These are phyloP conservation scores for Oryza australiensis DNA, from an alignment of 176 grass and related monocot species.

Conservation along the genomic window DNA sequence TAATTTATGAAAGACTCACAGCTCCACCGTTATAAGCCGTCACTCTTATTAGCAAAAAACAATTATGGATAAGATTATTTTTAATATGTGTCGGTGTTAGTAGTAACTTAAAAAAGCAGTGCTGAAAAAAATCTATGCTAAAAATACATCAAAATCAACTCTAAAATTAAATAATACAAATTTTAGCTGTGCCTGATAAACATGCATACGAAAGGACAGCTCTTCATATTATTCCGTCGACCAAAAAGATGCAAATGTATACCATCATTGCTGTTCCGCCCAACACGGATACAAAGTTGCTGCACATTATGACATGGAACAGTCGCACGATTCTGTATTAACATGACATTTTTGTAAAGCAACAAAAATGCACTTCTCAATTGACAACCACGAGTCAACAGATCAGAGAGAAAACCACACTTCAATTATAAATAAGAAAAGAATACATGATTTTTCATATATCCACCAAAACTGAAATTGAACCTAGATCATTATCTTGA, in stretches of 20 bases:
- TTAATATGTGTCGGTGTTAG: too few species aligned
- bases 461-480: slow-evolving; percentile 29
- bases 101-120: too few species aligned
- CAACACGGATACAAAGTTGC: neutral
- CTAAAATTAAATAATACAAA: too few species aligned
- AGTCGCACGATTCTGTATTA: neutral
- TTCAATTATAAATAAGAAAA: neutral
- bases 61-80: too few species aligned
- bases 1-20: neutral
- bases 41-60: too few species aligned
- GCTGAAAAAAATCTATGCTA: too few species aligned
- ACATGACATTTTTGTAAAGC: neutral
- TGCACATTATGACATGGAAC: neutral
- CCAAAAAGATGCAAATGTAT: neutral
- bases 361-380: neutral
- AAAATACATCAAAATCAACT: too few species aligned
- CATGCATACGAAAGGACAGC: neutral
- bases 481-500: slow-evolving; percentile 15
- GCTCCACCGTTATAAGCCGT: too few species aligned
- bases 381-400: neutral
- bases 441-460: slow-evolving; percentile 1
- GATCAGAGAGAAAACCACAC: neutral
- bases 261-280: neutral
- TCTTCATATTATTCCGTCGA: neutral
- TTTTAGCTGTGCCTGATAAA: too few species aligned